Conservation (phyloP, 305 asterid genomes). For the Ajuga reptans region DNA sequence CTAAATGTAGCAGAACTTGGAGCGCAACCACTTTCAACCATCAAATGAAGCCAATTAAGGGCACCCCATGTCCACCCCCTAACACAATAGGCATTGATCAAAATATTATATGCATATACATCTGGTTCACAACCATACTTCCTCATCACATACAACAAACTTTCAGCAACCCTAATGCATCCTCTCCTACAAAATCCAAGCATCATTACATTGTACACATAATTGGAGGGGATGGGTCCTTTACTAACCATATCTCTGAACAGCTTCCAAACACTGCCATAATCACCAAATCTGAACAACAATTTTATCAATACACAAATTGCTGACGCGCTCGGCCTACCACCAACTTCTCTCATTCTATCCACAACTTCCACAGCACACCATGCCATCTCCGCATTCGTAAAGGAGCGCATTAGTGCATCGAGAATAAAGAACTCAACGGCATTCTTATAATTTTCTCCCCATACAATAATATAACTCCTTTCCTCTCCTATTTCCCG, state of each 20-base stretch:
- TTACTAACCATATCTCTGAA: conserved; percentile 52
- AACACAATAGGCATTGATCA: conserved; percentile 74
- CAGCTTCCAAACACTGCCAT: conserved; percentile 71
- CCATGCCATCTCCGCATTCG: conserved; percentile 53
- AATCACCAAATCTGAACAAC: conserved; percentile 62
- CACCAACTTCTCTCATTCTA: conserved; percentile 59
- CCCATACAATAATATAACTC: conserved; percentile 60
- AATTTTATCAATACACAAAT: conserved; percentile 46
- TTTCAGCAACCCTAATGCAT: conserved; percentile 47
- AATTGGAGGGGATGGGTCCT: conserved; percentile 57
- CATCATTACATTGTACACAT: conserved; percentile 58
- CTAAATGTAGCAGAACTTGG: conserved; percentile 61
- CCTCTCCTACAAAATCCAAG: conserved; percentile 80
- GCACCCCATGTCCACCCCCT: conserved; percentile 67
- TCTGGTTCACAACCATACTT: conserved; percentile 70
- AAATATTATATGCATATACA: conserved; percentile 54
- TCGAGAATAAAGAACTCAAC: conserved; percentile 58
- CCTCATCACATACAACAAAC: conserved; percentile 61
- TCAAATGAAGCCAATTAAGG: conserved; percentile 44
- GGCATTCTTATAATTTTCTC: conserved; percentile 30
- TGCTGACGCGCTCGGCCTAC: conserved; percentile 58
- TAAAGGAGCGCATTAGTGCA: conserved; percentile 71
- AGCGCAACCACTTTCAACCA: conserved; percentile 63
- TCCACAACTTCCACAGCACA: conserved; percentile 57
- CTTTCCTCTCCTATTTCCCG: conserved; percentile 54